Base-by-base conservation (phyloP, 2,329 filamentous ascomycete species). In the Fusarium sublunatum region DNA sequence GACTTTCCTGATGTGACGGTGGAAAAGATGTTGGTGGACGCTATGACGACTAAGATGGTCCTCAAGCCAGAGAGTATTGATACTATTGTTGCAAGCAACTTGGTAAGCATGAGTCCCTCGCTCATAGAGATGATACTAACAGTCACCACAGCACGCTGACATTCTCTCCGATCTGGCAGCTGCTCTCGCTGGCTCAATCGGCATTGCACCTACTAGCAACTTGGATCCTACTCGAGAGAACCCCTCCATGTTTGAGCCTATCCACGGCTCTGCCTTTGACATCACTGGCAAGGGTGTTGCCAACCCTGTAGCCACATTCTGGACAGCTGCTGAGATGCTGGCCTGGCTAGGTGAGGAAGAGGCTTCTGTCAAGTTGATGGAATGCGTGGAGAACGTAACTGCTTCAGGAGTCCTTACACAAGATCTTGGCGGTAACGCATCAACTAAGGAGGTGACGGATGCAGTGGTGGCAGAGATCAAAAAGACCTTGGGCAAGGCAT, bases 131-230 rank as follows among this genome's bases (percentile, higher is more conserved):
- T 12, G 10, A 25, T 26, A 34, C 44, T 65, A 4, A 65, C 15
- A 13, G 3, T 0, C 9, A 1, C 24, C 6, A 1, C 10, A 75
- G 61, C 80, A 82, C 59, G 87, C 86, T 6, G 88, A 91, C 61
- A 90, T 91, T 45, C 81, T 91, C 5, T 90, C 88, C 1, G 89
- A 91, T 68, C 78, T 91, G 19, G 89, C 88, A 6, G 88, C 89
- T 12, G 87, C 88, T 0, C 77, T 91, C 7, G 88, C 88, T 3
- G 89, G 89, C 0, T 88, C 84, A 3, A 91, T 91, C 58, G 88
- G 89, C 8, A 91, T 92, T 55, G 89, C 89, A 4, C 88, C 89
- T 4, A 90, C 88, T 0, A 86, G 82, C 44, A 91, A 90, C 65
- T 78, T 91, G 1, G 88, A 91, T 64, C 88, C 88, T 1, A 78